Base-by-base conservation (phyloP, 805 yeast genomes). In the Lachancea dasiensis region DNA sequence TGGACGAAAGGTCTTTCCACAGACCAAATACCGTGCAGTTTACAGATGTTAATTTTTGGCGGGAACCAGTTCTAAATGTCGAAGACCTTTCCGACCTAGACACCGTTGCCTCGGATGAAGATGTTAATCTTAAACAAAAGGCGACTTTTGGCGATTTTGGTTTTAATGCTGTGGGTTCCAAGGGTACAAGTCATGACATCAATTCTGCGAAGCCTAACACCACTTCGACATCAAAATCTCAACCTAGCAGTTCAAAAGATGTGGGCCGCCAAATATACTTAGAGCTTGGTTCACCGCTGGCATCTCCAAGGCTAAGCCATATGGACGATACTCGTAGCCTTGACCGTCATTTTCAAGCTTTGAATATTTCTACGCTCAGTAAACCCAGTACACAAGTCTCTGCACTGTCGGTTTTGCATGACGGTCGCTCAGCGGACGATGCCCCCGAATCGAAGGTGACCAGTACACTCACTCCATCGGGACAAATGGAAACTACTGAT, bases 1-100 rank as follows among this genome's bases (percentile, higher is more conserved):
- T 58, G n/a, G 51, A 58, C 18, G 81, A 78, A 15, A 45, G 44
- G 41, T 45, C 47, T 5, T 38, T 45, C n/a, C 45, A 34, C 26
- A 35, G 51, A 19, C 41, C 42, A n/a, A 43, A 45, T 22, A 64
- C 56, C 32, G 57, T 52, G 10, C 75, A 74, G 45, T 92, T 68
- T 58, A 84, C 86, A 6, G 98, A 92, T 61, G 84, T 84, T 30
- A 89, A 84, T 54, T 92, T 73, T 58, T 92, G 98, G 98, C 68
- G 95, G 46, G 90, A 80, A 36, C 94, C 95, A 1, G 51, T 89
- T 18, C 63, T 72, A 3, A 77, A 78, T 43, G 51, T 82, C 17
- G 73, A 75, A 41, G 84, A 79, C 40, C 63, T 75, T 30, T 72
- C 78, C 32, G 85, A 77, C 38, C 54, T 67, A 10, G 76, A 73